Conservation (phyloP, 148 eudicot species). For the Rheum nobile region DNA sequence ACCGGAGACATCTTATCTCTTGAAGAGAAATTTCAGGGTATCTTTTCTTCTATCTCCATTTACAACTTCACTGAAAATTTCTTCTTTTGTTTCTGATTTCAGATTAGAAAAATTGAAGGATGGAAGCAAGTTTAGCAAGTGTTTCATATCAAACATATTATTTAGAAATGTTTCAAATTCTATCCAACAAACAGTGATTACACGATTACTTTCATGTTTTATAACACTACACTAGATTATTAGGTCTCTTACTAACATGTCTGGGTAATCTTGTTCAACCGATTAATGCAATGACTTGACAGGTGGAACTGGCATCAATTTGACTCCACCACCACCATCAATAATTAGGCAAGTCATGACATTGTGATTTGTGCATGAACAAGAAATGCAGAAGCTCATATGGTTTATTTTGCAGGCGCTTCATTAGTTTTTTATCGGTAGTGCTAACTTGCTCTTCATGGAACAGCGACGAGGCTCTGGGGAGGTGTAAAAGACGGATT, state of each 20-base stretch:
- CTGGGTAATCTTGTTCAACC: not conserved
- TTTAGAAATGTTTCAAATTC: too few relatives aligned
- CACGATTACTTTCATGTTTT: too few relatives aligned
- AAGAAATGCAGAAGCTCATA: not conserved
- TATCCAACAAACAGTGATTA: too few relatives aligned
- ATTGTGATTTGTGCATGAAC: not conserved
- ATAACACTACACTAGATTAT: too few relatives aligned
- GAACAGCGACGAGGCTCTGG: conserved; percentile 48
- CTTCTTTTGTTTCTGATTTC: too few relatives aligned
- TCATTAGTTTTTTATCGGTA: not conserved
- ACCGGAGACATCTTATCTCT: conserved; percentile 76
- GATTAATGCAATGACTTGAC: conserved; percentile 6
- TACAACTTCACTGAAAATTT: not conserved
- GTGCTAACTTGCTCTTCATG: conserved; percentile 9
- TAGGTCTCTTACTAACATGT: too few relatives aligned
- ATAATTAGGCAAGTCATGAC: conserved; percentile 43
- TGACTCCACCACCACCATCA: conserved; percentile 81
- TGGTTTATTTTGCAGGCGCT: too few relatives aligned
- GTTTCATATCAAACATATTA: too few relatives aligned
- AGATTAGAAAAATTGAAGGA: too few relatives aligned
- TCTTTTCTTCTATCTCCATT: conserved; percentile 5
- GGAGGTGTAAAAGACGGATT: conserved; percentile 48
- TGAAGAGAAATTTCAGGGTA: conserved; percentile 96
- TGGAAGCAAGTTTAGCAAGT: too few relatives aligned
- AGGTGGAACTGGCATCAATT: conserved; percentile 96